Evolutionary conservation across 2,329 filamentous ascomycete species (phyloP), one percentile per base, ranked within the genome.

Genomic region (Colletotrichum eremochloae): DNA sequence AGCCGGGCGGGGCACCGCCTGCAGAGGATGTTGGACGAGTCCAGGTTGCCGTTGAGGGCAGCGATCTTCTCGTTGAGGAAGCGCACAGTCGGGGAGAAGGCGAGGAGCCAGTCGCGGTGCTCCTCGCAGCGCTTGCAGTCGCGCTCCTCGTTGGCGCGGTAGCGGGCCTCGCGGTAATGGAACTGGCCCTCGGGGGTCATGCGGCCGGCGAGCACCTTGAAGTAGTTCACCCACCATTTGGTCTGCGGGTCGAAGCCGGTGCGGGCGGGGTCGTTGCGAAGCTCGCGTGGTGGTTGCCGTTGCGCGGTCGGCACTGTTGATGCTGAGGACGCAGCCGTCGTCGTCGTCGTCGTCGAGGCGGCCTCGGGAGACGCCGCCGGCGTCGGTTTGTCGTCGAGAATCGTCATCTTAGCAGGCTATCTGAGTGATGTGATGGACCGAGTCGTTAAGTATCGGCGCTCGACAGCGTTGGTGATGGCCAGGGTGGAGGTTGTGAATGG

Each of bases 41-140:
- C 91, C 62, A 99, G 85, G 62, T 90, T 85, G 63, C 94, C 95
- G 80, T 95, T 94, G 44, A 98, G 89, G 76, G 92, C 90, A 69
- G 85, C 86, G 77, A 98, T 93, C 81, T 95, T 94, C 75, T 96
- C 91, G 67, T 90, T 90, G 83, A 99, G 86, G 87, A 97, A 99
- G 73, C 92, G 92, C 72, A 99, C 91, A 68, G 94, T 90, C 38
- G 96, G 96, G 68, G 93, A 96, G 86, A 95, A 93, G 79, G 90
- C 84, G 77, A 98, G 90, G 46, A 97, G 89, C 86, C 93, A 98
- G 82, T 96, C 92, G 69, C 94, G 91, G 82, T 94, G 90, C 55
- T 91, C 85, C 79, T 98, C 94, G 86, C 94, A 97, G 67, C 90
- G 90, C 78, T 87, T 88, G 86, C 93, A 95, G 87, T 98, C 95